These are phyloP conservation scores for Lotmaria passim DNA, from an alignment of 208 protist species.

Conservation along the genomic window DNA sequence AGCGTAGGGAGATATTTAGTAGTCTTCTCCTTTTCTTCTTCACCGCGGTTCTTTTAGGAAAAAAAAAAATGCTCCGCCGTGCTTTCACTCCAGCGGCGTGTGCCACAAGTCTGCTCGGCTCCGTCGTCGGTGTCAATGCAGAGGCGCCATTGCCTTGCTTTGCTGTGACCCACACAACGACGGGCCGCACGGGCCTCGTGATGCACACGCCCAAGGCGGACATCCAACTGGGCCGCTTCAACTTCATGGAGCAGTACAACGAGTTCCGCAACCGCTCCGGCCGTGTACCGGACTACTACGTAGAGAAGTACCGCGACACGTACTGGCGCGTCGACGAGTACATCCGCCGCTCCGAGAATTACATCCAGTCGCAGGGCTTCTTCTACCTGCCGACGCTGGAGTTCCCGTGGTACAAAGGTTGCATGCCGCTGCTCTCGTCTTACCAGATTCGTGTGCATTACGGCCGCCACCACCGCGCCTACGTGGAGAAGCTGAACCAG, in stretches of 20 bases:
- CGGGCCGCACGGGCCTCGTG: conserved; percentile 29
- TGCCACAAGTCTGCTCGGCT: conserved; percentile 15
- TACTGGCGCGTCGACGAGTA: conserved; percentile 93
- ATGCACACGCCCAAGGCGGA: conserved; percentile 89
- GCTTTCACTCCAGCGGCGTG: conserved; percentile 15
- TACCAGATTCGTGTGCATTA: conserved; percentile 93
- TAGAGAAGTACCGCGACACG: conserved; percentile 82
- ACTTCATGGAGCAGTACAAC: conserved; percentile 87
- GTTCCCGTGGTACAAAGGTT: conserved; percentile 91
- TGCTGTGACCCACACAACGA: conserved; percentile 6
- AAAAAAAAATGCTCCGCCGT: conserved; percentile 41
- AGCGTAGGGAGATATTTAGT: no score
- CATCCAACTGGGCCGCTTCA: conserved; percentile 71
- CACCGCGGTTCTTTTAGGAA: background rate
- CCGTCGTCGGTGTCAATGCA: conserved; percentile 13
- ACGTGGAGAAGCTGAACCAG: conserved; percentile 92
- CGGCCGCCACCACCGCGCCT: conserved; percentile 86
- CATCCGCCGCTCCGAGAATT: conserved; percentile 80
- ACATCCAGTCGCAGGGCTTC: conserved; percentile 82
- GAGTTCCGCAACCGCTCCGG: conserved; percentile 87
- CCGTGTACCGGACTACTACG: conserved; percentile 80
- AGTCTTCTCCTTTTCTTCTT: background rate
- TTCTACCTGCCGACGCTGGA: conserved; percentile 92
- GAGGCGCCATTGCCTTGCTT: conserved; percentile 8
- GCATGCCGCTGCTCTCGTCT: conserved; percentile 86